Base-by-base conservation (phyloP, 1,284 basidiomycete species). In the Lentinus polychrous region DNA sequence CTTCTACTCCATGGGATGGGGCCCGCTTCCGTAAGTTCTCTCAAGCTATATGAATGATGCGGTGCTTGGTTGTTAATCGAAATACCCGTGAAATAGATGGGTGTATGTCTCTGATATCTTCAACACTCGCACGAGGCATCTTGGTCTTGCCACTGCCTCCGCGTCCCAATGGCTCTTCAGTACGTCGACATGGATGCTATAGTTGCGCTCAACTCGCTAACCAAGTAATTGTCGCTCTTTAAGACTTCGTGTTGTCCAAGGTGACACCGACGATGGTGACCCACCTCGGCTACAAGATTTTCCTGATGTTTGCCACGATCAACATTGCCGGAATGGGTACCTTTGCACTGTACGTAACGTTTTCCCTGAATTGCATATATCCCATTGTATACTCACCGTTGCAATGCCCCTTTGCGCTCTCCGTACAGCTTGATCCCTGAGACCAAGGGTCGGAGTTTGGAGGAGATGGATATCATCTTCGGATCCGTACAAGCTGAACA, bases 381-480 rank as follows among this genome's bases (percentile, higher is more conserved):
- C 35, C 14, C 18, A 4, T 37, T 37, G 35, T 6, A 37, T 5
- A 5, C 6, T 6, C 18, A 4, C 6, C 14, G 18, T 37, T 14
- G n/a, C 35, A 5, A 37, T 15, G 6, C 17, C n/a, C 17, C 32
- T 42, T 42, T 14, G 40, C 8, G 43, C 38, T 46, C 17, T 43
- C 35, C 27, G 65, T 66, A 52, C 67, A 82, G 81, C 1, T 45
- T 80, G 24, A 77, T 85, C 51, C 86, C 86, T 0, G 88, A 91
- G 67, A 91, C 87, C 5, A 84, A 84, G 61, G 85, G 85, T 7
- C 74, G 76, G 49, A 80, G 76, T 58, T 66, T 89, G 53, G 85
- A 87, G 59, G 83, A 86, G 58, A 88, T 91, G 86, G 88, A 91
- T 62, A 64, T 91, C 58, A 73, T 91, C 54, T 91, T 92, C 57